phyloP scores from a whole-genome alignment of 495 filamentous ascomycete species.

The Copromyces sp. region DNA sequence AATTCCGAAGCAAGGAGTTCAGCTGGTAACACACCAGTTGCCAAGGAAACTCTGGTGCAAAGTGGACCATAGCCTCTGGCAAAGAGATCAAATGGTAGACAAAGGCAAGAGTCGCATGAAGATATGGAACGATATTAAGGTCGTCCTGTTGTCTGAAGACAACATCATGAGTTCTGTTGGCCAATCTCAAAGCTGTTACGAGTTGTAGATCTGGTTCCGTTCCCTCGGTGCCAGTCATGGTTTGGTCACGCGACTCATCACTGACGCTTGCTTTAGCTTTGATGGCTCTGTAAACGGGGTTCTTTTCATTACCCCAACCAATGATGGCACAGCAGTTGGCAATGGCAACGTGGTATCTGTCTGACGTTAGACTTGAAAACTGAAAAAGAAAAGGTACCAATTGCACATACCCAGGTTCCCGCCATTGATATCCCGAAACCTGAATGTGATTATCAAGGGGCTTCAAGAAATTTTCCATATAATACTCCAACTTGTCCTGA shows the following conservation, averaged over 20 bases:
- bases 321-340: slow-evolving; percentile 32
- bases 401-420: slow-evolving; percentile 45
- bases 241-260: slow-evolving; percentile 8
- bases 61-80: slow-evolving; percentile 37
- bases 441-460: slow-evolving; percentile 50
- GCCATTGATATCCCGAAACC: slow-evolving; percentile 47
- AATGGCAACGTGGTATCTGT: slow-evolving; percentile 48
- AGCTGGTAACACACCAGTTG: slow-evolving; percentile 48
- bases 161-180: slow-evolving; percentile 31
- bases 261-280: slow-evolving; percentile 2
- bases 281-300: slow-evolving; percentile 24
- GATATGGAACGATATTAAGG: slow-evolving; percentile 51
- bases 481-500: slow-evolving; percentile 34
- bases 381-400: slow-evolving; percentile 37
- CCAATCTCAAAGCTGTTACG: slow-evolving; percentile 18
- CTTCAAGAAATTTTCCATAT: slow-evolving; percentile 41
- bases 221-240: slow-evolving; percentile 9
- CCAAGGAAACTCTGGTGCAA: slow-evolving; percentile 52
- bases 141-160: slow-evolving; percentile 52
- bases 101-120: slow-evolving; percentile 63
- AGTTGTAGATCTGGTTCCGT: slow-evolving; percentile 14
- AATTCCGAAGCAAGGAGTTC: slow-evolving; percentile 47
- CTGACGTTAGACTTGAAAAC: slow-evolving; percentile 32
- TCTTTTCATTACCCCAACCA: slow-evolving; percentile 29
- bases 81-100: slow-evolving; percentile 47